Evolutionary conservation across 192 early-diverging fungal genomes (phyloP).

Genomic region (Coemansia sp.): DNA sequence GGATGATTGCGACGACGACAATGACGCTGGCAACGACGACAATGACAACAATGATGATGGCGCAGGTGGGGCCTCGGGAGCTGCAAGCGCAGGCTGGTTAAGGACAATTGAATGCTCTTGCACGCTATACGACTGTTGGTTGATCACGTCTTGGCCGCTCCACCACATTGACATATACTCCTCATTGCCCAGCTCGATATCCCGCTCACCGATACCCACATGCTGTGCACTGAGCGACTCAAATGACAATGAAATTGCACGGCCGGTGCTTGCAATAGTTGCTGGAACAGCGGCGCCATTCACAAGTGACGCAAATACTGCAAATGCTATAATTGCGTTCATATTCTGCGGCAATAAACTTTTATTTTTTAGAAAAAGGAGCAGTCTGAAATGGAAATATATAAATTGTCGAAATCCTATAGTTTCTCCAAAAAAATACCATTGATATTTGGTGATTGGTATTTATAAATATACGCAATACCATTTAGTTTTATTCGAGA

Average conservation of each 20-base stretch:
- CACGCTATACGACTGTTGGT: background rate
- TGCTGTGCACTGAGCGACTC: background rate
- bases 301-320: background rate
- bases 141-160: background rate
- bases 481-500: background rate
- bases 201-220: background rate
- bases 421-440: background rate
- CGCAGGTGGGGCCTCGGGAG: background rate
- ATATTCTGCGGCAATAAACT: background rate
- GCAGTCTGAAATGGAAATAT: background rate
- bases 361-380: background rate
- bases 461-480: background rate
- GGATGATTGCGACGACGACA: no score
- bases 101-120: background rate
- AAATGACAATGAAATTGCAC: conserved; percentile 14
- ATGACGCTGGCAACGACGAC: no score
- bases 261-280: background rate
- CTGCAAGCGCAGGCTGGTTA: background rate
- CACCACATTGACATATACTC: conserved; percentile 7
- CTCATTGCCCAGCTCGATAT: conserved; percentile 1
- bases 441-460: no score
- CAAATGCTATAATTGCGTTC: background rate
- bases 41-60: no score
- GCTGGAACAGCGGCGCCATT: background rate
- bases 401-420: background rate